phyloP scores from a whole-genome alignment of 306 rosid species.

The Quercus engelmannii region DNA sequence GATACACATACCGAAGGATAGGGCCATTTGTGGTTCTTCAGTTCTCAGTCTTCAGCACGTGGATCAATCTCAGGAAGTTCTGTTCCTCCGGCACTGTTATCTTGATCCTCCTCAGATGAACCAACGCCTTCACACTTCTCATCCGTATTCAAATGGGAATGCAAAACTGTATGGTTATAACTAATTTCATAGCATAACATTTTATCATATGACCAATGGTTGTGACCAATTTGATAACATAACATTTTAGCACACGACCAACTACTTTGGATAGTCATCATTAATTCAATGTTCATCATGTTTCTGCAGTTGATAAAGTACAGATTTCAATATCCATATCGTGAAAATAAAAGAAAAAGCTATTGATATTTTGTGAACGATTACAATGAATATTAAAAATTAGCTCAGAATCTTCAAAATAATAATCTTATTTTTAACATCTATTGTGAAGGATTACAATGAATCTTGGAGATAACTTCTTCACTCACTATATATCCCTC shows the following conservation, averaged over 20 bases:
- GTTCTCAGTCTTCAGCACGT: conserved; percentile 85
- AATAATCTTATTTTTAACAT: too few relatives aligned
- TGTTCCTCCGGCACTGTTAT: conserved; percentile 77
- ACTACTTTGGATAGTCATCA: background rate
- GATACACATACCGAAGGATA: conserved; percentile 71
- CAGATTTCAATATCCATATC: background rate
- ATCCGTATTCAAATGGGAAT: conserved; percentile 33
- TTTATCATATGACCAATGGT: too few relatives aligned
- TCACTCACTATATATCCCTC: too few relatives aligned
- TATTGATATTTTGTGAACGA: background rate
- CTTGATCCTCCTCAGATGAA: conserved; percentile 88
- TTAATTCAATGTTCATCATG: background rate
- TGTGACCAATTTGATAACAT: too few relatives aligned
- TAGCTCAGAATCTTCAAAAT: too few relatives aligned
- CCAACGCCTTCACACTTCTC: conserved; percentile 71
- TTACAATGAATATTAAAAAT: too few relatives aligned
- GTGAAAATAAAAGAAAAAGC: background rate
- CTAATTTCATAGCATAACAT: background rate
- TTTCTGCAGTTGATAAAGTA: background rate
- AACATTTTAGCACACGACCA: too few relatives aligned
- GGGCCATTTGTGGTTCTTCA: conserved; percentile 97
- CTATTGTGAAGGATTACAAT: too few relatives aligned
- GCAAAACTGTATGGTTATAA: background rate
- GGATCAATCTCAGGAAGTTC: conserved; percentile 86
- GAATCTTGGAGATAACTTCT: too few relatives aligned